Evolutionary conservation across 164 flowering plant genomes (phyloP).

Genomic region (Paratinospora sagittata): DNA sequence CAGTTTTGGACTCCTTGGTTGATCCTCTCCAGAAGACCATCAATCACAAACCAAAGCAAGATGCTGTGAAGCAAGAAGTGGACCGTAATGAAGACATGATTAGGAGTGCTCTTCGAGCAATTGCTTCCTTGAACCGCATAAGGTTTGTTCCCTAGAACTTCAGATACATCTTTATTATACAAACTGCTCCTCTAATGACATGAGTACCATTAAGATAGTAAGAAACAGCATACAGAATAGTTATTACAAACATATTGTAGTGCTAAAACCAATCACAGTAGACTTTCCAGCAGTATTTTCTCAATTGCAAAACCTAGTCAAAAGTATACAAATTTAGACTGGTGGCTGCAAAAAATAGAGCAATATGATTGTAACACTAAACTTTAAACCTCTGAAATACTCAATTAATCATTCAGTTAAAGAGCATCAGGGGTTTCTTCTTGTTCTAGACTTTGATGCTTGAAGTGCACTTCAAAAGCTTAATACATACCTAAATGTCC

Average conservation of each 20-base stretch:
- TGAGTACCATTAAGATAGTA: background rate
- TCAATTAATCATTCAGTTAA: background rate
- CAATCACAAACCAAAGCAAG: constrained; percentile 84
- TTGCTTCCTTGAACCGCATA: constrained; percentile 85
- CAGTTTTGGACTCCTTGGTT: constrained; percentile 95
- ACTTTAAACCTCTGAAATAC: background rate
- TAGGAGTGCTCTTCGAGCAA: constrained; percentile 91
- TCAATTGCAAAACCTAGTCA: background rate
- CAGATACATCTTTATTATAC: background rate
- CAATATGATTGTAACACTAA: background rate
- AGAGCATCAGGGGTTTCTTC: background rate
- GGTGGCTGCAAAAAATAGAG: background rate
- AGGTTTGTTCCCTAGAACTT: constrained; percentile 38
- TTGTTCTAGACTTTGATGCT: background rate
- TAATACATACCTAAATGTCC: background rate
- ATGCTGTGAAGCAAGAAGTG: constrained; percentile 99
- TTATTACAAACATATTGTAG: no score
- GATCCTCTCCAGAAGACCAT: constrained; percentile 95
- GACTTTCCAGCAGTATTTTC: background rate
- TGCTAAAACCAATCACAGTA: background rate
- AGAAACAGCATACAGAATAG: no score
- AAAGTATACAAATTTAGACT: background rate
- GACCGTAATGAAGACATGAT: constrained; percentile 99
- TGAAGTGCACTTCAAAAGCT: background rate
- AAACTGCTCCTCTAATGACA: background rate